These are phyloP conservation scores for Ceratocystis albifundus DNA, from an alignment of 2,329 filamentous ascomycete species.

Conservation along the genomic window DNA sequence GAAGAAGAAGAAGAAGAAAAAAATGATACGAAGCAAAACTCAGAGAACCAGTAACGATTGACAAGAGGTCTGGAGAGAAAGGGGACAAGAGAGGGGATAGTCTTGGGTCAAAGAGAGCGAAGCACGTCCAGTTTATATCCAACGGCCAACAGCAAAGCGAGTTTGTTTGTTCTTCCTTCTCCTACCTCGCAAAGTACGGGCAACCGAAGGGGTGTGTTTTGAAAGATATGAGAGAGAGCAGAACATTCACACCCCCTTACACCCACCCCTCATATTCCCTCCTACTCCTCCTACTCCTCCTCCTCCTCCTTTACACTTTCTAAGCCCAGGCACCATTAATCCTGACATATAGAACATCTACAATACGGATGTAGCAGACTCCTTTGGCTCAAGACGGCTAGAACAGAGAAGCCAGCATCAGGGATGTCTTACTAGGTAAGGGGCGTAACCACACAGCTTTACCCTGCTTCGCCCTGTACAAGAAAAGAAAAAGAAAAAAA, in stretches of 20 bases:
- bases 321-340: background rate
- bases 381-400: slow-evolving; percentile 2
- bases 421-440: background rate
- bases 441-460: background rate
- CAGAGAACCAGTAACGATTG: slow-evolving; percentile 12
- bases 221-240: background rate
- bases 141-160: background rate
- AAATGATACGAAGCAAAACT: background rate
- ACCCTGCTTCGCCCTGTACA: slow-evolving; percentile 4
- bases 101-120: background rate
- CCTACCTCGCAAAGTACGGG: background rate
- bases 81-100: background rate
- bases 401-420: background rate
- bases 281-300: no score
- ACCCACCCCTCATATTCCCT: background rate
- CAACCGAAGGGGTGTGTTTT: background rate
- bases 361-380: slow-evolving; percentile 1
- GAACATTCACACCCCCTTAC: no score
- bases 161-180: background rate
- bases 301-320: background rate
- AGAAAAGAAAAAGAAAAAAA: no score
- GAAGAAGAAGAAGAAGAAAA: no score
- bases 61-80: slow-evolving; percentile 3
- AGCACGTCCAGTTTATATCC: slow-evolving; percentile 8
- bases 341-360: background rate